Conservation (phyloP, 2,329 filamentous ascomycete species). For the Phialemonium atrogriseum region DNA sequence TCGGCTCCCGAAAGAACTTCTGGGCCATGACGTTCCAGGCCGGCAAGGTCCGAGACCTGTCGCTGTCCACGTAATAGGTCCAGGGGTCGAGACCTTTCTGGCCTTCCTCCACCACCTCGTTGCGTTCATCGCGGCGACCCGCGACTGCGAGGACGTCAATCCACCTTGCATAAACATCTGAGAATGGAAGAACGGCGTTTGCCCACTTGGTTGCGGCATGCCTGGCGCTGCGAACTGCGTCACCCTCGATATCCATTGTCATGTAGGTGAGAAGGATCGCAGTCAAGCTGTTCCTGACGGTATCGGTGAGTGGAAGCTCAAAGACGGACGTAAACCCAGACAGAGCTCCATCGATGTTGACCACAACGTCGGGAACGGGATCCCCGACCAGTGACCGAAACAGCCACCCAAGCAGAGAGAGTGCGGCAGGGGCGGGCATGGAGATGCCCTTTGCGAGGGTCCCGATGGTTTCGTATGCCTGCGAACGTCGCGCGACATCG, state of each 20-base stretch:
- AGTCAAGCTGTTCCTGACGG: slow-evolving; percentile 29
- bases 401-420: slow-evolving; percentile 60
- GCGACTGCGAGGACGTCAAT: slow-evolving; percentile 77
- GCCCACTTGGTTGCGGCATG: slow-evolving; percentile 83
- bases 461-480: slow-evolving; percentile 87
- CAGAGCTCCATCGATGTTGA: slow-evolving; percentile 83
- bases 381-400: slow-evolving; percentile 80
- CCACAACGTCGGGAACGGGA: slow-evolving; percentile 62
- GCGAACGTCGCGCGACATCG: slow-evolving; percentile 60
- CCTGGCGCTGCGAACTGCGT: slow-evolving; percentile 63
- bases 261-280: slow-evolving; percentile 62
- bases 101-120: slow-evolving; percentile 84
- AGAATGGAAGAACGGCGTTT: slow-evolving; percentile 77
- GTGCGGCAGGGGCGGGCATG: slow-evolving; percentile 44
- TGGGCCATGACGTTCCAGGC: slow-evolving; percentile 43
- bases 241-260: slow-evolving; percentile 37
- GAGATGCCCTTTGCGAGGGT: slow-evolving; percentile 61
- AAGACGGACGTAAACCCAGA: slow-evolving; percentile 58
- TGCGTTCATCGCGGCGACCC: slow-evolving; percentile 57
- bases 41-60: slow-evolving; percentile 30
- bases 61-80: slow-evolving; percentile 39
- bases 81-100: slow-evolving; percentile 73
- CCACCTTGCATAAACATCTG: slow-evolving; percentile 74
- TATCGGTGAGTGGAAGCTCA: slow-evolving; percentile 16
- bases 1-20: slow-evolving; percentile 37